Base-by-base conservation (phyloP, 768 basidiomycete species). In the Russula olivacea region DNA sequence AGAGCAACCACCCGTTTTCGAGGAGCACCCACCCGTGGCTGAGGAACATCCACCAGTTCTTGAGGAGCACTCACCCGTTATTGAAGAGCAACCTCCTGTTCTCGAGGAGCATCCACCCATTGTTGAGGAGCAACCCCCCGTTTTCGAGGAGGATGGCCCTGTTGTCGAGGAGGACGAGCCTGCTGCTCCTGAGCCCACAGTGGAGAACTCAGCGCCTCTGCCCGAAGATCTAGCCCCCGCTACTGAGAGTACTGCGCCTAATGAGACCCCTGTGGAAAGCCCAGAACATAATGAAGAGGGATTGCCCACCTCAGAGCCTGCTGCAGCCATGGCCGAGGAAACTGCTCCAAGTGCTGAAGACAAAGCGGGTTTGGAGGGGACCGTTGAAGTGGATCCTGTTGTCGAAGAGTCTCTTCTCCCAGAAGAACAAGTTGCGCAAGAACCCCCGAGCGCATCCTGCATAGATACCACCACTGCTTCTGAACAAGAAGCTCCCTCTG, bases 401-500 rank as follows among this genome's bases (percentile, higher is more conserved):
- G 49, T 36, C 10, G 40, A 60, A 23, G 40, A 30, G 38, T 14
- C 38, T 21, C 28, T 51, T 32, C 55, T 12, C 7, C 32, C 19
- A n/a, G 50, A 21, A 14, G 61, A 55, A 19, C 55, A 56, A 36
- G 61, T 41, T 28, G 23, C 21, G 19, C 61, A 57, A 30, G 61
- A 63, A 48, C 45, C 43, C 1, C 41, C 14, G 17, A 45, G 14
- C 7, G 28, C 11, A 14, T 55, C 61, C 12, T 11, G n/a, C 23
- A 12, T 21, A 21, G 56, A 58, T 56, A 23, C 19, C 10, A 41
- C 11, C 8, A 23, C 49, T 9, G 9, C 40, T 30, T 17, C 57
- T 17, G 56, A 55, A 51, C 25, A 30, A n/a, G 62, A 59, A 48
- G 21, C 52, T 21, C 12, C 17, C 19, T 11, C 19, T 45, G 43